Base-by-base conservation (phyloP, 495 filamentous ascomycete species). In the Peziza echinospora region DNA sequence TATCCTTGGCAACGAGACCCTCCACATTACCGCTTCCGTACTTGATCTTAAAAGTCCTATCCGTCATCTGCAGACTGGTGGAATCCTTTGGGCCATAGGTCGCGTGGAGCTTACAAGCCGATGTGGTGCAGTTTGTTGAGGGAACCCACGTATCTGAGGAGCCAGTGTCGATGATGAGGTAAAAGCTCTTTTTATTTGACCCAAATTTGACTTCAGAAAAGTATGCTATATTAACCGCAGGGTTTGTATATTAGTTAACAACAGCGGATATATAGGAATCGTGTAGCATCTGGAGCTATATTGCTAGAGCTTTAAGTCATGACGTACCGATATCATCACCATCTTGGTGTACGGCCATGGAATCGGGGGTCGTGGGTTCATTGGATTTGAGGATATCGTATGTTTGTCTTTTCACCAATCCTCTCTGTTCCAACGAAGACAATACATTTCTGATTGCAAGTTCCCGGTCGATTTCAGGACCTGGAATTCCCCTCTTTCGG, bases 71-170 rank as follows among this genome's bases (percentile, higher is more conserved):
- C 41, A 74, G 69, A 24, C 69, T 71, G 26, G 60, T 71, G 2
- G 81, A 87, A 39, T 74, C 66, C 2, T 61, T 56, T 1, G 65
- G 54, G 24, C 76, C 75, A 57, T 81, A 87, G 0, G 65, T 74
- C 51, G 77, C 71, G 59, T 89, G 83, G 40, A 62, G 59, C 24
- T 55, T 52, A 53, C 84, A 92, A 17, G 77, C 68, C 19, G 56
- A 54, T 2, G 70, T 67, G 17, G 60, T 67, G 64, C 84, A 92
- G 26, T 67, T 57, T 9, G 73, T 63, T 21, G 71, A 68, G 66
- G 84, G 84, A 22, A 89, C 69, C 83, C 83, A 92, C 8, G 75
- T 80, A 53, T 76, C 78, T 19, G 73, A 71, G 7, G 80, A 78
- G 21, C 82, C 83, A 13, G 81, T 82, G 58, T 92, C 84, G 24